phyloP scores from a whole-genome alignment of 164 flowering plant species.

The Magnolia officinalis region DNA sequence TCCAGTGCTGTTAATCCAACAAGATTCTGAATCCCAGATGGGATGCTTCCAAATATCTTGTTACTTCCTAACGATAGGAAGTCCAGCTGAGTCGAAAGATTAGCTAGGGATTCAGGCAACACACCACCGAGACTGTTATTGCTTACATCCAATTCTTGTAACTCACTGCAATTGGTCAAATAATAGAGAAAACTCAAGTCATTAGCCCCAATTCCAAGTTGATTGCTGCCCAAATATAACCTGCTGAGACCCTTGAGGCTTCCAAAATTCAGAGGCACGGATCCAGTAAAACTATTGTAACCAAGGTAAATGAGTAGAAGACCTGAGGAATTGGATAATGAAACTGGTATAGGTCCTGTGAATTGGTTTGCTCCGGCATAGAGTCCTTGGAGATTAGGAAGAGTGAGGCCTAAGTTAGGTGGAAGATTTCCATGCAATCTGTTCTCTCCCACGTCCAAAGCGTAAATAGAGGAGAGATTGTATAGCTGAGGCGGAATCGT shows the following conservation, averaged over 20 bases:
- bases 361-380: constrained; percentile 8
- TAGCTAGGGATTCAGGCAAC: constrained; percentile 12
- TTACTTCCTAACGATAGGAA: neutral
- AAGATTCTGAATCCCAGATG: constrained; percentile 11
- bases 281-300: constrained; percentile 7
- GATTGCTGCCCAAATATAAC: neutral
- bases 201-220: constrained; percentile 4
- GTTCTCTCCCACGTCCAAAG: neutral
- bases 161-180: constrained; percentile 5
- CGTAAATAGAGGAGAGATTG: too few relatives aligned
- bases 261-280: constrained; percentile 10
- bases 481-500: too few relatives aligned
- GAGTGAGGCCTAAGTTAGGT: neutral
- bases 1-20: neutral
- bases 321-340: constrained; percentile 11
- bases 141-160: neutral
- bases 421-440: constrained; percentile 13
- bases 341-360: constrained; percentile 14
- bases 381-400: constrained; percentile 10
- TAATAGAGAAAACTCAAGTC: constrained; percentile 8
- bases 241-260: neutral
- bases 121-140: constrained; percentile 6
- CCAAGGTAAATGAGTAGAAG: constrained; percentile 7
- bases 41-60: constrained; percentile 10
- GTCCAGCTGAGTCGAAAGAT: constrained; percentile 4